Base-by-base conservation (phyloP, 2,329 filamentous ascomycete species). In the Hortaea werneckii region DNA sequence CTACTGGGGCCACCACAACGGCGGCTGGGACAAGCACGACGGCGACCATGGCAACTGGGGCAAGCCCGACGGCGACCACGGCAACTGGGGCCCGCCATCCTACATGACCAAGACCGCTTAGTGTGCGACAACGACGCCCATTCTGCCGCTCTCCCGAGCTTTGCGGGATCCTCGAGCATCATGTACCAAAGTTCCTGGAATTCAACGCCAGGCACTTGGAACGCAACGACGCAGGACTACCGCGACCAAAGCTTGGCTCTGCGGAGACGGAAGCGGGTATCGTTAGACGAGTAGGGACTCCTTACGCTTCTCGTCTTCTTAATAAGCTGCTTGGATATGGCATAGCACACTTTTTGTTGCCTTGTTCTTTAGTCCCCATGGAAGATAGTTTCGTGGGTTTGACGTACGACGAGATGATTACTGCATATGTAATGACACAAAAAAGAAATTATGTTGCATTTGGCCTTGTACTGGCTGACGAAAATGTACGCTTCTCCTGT, bases 1-100 rank as follows among this genome's bases (percentile, higher is more conserved):
- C 28, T 13, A 13, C 41, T 32, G 41, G 32, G 20, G 46, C 9
- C 51, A 56, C 29, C 41, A 52, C 20, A 35, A 50, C 28, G 37
- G 41, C 35, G 35, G 39, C 43, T 9, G 37, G 30, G n/a, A 39
- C 37, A 13, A 7, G 32, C 37, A 37, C 28, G 13, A 34, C 11
- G 9, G 29, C 40, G 28, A 41, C 13, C 12, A 11, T 37, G 34
- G 29, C 28, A 40, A 37, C 32, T 10, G 32, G 9, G n/a, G 32
- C 32, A 10, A 35, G 9, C 9, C 9, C 32, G 9, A 35, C 32
- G 4, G 32, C 32, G 32, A 9, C 32, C 32, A 35, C 32, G n/a
- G 32, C 32, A 12, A 12, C 37, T 20, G 20, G 10, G 40, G 40
- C 40, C 40, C 37, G 37, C 37, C 37, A 3, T 39, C 37, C 10